Evolutionary conservation across 1,139 yeast genomes (phyloP).

Genomic region (Pichia sp.): DNA sequence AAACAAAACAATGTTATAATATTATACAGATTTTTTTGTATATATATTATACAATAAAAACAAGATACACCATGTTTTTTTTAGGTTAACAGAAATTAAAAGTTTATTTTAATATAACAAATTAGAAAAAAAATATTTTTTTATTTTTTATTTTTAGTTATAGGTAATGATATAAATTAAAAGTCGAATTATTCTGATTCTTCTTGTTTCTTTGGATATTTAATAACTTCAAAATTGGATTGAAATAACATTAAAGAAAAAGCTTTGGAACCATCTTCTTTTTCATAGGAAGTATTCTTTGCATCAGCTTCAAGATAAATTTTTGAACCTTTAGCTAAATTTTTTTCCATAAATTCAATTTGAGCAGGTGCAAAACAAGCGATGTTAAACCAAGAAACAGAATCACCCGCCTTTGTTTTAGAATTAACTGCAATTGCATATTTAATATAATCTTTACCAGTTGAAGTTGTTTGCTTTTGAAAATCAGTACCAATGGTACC

Average conservation of each 20-base stretch:
- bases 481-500: slow-evolving; percentile 51
- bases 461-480: slow-evolving; percentile 35
- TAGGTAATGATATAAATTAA: too few relatives aligned
- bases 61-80: too few relatives aligned
- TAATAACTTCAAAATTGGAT: slow-evolving; percentile 28
- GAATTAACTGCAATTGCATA: slow-evolving; percentile 59
- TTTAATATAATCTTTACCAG: slow-evolving; percentile 45
- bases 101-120: too few relatives aligned
- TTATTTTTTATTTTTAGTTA: too few relatives aligned
- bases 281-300: slow-evolving; percentile 43
- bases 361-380: slow-evolving; percentile 51
- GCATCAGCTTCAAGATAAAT: slow-evolving; percentile 61
- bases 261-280: slow-evolving; percentile 43
- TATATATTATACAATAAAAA: not conserved
- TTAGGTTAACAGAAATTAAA: too few relatives aligned
- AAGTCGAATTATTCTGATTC: slow-evolving; percentile 7
- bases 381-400: slow-evolving; percentile 59
- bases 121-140: too few relatives aligned
- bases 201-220: slow-evolving; percentile 27
- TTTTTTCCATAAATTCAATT: slow-evolving; percentile 46
- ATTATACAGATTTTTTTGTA: not conserved
- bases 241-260: slow-evolving; percentile 32
- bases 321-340: slow-evolving; percentile 53
- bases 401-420: slow-evolving; percentile 35
- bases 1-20: not conserved